Conservation (phyloP, 345 rosid genomes). For the Melaleuca quinquenervia region DNA sequence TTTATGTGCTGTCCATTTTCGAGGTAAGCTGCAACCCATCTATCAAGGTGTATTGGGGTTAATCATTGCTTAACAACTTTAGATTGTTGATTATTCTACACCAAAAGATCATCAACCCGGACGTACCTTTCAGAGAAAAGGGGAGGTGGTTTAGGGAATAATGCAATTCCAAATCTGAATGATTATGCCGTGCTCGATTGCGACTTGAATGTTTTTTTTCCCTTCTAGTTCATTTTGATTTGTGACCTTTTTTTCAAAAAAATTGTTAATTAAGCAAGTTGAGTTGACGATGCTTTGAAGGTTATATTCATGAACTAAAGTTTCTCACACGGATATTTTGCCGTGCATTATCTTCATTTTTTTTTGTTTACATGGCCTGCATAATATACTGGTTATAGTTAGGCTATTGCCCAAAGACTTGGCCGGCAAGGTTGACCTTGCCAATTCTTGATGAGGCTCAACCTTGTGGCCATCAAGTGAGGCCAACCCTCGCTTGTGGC, state of each 20-base stretch:
- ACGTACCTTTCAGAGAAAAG: background rate
- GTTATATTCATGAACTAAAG: background rate
- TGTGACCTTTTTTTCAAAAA: background rate
- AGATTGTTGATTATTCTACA: background rate
- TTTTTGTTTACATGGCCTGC: background rate
- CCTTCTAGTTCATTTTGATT: background rate
- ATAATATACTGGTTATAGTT: background rate
- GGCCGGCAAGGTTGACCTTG: too few species aligned
- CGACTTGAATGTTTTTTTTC: background rate
- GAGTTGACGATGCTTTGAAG: background rate
- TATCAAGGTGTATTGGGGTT: background rate
- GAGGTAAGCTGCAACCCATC: background rate
- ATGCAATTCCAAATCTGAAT: background rate
- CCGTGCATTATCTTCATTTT: background rate
- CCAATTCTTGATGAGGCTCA: too few species aligned
- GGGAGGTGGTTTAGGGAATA: background rate
- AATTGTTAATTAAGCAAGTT: background rate
- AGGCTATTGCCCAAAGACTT: background rate
- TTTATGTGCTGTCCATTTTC: background rate
- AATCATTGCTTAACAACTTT: background rate
- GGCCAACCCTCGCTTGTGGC: too few species aligned
- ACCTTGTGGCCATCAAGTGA: too few species aligned
- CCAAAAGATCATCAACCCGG: background rate
- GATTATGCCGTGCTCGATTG: background rate
- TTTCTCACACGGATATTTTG: background rate